These are phyloP conservation scores for Penicillium sp. DNA, from an alignment of 2,329 filamentous ascomycete species.

Conservation along the genomic window DNA sequence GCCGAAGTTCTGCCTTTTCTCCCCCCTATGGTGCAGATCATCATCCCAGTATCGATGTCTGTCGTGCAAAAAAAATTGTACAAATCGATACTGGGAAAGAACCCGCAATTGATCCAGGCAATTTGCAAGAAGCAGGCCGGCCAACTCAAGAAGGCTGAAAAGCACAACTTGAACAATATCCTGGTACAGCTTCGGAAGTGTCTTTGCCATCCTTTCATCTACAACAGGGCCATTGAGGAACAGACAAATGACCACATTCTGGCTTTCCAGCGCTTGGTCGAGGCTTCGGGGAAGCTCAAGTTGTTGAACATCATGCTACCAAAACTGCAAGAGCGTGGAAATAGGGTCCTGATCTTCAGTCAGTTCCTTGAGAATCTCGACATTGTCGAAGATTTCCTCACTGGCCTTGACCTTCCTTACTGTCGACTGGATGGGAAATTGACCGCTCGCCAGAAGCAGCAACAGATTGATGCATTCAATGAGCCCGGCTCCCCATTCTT, in stretches of 20 bases:
- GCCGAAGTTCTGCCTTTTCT: conserved; percentile 88
- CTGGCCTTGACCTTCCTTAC: conserved; percentile 73
- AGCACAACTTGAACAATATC: conserved; percentile 88
- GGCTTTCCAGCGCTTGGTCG: conserved; percentile 80
- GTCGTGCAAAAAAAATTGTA: conserved; percentile 91
- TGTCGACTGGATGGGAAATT: conserved; percentile 86
- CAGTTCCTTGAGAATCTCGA: conserved; percentile 89
- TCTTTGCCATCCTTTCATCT: conserved; percentile 94
- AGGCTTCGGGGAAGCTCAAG: conserved; percentile 88
- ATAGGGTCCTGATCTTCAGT: conserved; percentile 93
- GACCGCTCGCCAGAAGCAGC: conserved; percentile 84
- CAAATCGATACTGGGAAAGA: conserved; percentile 90
- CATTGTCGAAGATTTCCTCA: conserved; percentile 90
- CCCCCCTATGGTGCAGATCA: conserved; percentile 92
- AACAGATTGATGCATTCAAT: conserved; percentile 92
- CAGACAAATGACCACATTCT: conserved; percentile 65
- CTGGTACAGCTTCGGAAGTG: conserved; percentile 94
- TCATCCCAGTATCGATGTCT: conserved; percentile 94
- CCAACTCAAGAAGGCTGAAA: conserved; percentile 69
- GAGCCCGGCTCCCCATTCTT: conserved; percentile 81
- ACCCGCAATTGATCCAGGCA: conserved; percentile 83
- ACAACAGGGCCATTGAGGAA: conserved; percentile 89
- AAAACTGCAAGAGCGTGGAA: conserved; percentile 81
- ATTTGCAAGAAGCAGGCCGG: conserved; percentile 74
- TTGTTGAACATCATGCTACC: conserved; percentile 85